Percentiles rank a stretch among this genome's conserved stretches.
Conservation (phyloP, 78 protist genomes). For the Dictyostelium capitatum region DNA sequence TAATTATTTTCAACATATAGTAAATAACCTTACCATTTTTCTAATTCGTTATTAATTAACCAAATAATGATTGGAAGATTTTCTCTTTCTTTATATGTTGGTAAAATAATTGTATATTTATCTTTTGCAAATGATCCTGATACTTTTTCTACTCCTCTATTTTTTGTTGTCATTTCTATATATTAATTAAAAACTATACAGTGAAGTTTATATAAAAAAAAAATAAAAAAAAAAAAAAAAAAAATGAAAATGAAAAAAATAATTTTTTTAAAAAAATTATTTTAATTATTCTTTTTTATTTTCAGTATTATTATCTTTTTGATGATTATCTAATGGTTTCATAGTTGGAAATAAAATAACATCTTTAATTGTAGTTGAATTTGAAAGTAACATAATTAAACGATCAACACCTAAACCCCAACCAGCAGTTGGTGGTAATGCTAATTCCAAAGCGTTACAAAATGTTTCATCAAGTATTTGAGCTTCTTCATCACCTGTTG, state of each 20-base stretch:
- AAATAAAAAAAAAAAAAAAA: no score
- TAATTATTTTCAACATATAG: no score
- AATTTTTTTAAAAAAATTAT: neutral
- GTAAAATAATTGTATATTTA: constrained; percentile 91
- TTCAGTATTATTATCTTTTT: neutral
- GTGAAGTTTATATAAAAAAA: neutral
- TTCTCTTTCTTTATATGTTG: constrained; percentile 95
- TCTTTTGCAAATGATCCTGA: constrained; percentile 30
- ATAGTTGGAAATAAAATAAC: constrained; percentile 99
- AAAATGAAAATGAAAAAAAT: no score
- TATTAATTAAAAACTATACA: no score
- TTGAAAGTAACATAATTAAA: constrained; percentile 97
- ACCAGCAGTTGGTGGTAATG: constrained; percentile 99
- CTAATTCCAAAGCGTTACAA: constrained; percentile 97
- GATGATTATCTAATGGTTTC: constrained; percentile 88
- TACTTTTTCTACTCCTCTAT: neutral
- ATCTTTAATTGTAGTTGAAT: constrained; percentile 97
- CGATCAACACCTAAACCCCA: constrained; percentile 99
- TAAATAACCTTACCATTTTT: constrained; percentile 16
- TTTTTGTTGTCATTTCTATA: neutral
- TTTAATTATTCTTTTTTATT: neutral
- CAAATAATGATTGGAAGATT: constrained; percentile 93
- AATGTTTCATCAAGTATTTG: constrained; percentile 96
- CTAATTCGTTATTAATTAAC: constrained; percentile 78
- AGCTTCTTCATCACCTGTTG: constrained; percentile 97